These are phyloP conservation scores for Perilla frutescens DNA, from an alignment of 257 asterid genomes.

Conservation along the genomic window DNA sequence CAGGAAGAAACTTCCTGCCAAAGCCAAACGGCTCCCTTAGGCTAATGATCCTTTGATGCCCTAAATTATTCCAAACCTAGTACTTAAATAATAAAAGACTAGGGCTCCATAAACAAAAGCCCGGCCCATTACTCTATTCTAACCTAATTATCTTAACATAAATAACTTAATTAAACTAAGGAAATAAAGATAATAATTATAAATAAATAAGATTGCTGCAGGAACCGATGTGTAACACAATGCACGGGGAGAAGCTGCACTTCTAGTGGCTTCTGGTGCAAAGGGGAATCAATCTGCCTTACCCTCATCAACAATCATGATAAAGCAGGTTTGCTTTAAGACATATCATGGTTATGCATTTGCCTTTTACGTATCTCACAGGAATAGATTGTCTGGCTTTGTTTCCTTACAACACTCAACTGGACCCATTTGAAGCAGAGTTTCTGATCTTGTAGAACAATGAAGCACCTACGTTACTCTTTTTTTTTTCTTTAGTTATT, in stretches of 20 bases:
- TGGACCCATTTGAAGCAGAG: slow-evolving; percentile 6
- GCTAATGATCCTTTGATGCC: no score
- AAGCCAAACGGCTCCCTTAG: no score
- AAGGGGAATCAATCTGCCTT: slow-evolving; percentile 93
- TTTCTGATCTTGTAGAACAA: slow-evolving; percentile 26
- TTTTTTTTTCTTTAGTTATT: neutral
- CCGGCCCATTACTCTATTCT: no score
- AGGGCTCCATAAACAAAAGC: no score
- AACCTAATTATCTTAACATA: no score
- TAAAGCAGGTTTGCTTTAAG: slow-evolving; percentile 71
- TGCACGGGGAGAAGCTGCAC: slow-evolving; percentile 99
- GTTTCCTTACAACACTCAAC: slow-evolving; percentile 7
- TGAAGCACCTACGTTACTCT: neutral
- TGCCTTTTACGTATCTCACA: slow-evolving; percentile 3
- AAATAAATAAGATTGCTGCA: no score
- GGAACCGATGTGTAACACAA: no score
- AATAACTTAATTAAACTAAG: no score
- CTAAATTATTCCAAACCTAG: no score
- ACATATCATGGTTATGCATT: slow-evolving; percentile 26
- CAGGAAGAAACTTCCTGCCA: no score
- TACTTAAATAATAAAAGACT: no score
- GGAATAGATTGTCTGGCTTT: slow-evolving; percentile 19
- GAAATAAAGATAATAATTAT: no score
- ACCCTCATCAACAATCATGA: slow-evolving; percentile 95
- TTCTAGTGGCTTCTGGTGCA: slow-evolving; percentile 96